phyloP scores from a whole-genome alignment of 2,329 filamentous ascomycete species.

The Aspergillus sp. region DNA sequence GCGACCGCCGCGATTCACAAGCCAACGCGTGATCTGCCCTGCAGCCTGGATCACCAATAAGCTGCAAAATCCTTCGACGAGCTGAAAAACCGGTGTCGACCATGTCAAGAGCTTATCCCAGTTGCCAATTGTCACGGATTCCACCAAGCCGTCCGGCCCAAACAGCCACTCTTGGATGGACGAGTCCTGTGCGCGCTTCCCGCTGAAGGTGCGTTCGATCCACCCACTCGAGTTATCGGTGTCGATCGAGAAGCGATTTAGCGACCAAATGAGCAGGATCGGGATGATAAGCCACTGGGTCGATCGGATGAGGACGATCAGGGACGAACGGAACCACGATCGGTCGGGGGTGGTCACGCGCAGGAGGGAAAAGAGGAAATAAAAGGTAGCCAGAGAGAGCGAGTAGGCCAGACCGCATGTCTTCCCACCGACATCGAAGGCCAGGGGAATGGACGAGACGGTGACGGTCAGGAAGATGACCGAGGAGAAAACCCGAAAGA shows the following conservation, averaged over 20 bases:
- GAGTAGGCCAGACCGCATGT: slow-evolving; percentile 94
- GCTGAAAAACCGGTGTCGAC: slow-evolving; percentile 90
- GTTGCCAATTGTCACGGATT: slow-evolving; percentile 73
- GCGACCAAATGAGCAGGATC: slow-evolving; percentile 83
- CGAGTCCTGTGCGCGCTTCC: slow-evolving; percentile 60
- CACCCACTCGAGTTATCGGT: slow-evolving; percentile 65
- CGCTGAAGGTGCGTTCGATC: slow-evolving; percentile 75
- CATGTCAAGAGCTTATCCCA: slow-evolving; percentile 90
- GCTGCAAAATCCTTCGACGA: slow-evolving; percentile 95
- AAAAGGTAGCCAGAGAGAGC: slow-evolving; percentile 82
- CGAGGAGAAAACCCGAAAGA: slow-evolving; percentile 76
- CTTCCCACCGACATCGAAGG: slow-evolving; percentile 95
- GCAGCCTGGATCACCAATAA: slow-evolving; percentile 91
- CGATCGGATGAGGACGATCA: slow-evolving; percentile 67
- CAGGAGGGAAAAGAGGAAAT: slow-evolving; percentile 79
- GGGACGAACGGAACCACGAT: slow-evolving; percentile 70
- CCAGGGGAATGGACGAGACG: slow-evolving; percentile 91
- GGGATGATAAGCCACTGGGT: slow-evolving; percentile 87
- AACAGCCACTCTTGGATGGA: slow-evolving; percentile 81
- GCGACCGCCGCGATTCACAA: slow-evolving; percentile 81
- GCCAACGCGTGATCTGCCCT: slow-evolving; percentile 89
- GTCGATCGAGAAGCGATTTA: slow-evolving; percentile 94
- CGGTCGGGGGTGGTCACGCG: slow-evolving; percentile 76
- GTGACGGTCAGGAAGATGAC: slow-evolving; percentile 85
- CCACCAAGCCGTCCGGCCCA: slow-evolving; percentile 77